Base-by-base conservation (phyloP, 2,329 filamentous ascomycete genomes). In the Teratosphaeria epicoccoides region DNA sequence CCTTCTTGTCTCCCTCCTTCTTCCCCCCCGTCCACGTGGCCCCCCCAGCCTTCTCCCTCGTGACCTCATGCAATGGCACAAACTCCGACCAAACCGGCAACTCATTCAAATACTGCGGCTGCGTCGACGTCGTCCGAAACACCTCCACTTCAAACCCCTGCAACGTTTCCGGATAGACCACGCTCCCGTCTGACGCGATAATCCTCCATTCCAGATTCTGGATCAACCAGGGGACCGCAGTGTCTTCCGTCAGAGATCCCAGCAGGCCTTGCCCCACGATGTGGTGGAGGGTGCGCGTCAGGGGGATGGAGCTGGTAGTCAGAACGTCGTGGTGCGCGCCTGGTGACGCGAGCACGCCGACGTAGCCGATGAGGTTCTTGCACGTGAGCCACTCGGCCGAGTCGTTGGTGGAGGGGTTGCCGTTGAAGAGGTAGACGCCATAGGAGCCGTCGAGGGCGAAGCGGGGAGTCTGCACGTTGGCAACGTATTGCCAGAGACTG, bases 371-470 rank as follows among this genome's bases (percentile, higher is more conserved):
- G 17, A 84, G 73, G 54, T 78, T 81, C 0, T 66, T 60, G 1
- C 78, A 75, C 46, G 65, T 63, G 1, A 72, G 61, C 82, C 83
- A 86, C 0, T 66, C 59, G 5, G 55, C 55, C 2, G 71, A 60
- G 40, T 80, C 70, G 5, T 63, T 59, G 1, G 75, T 56, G 4
- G 28, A 52, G 22, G 61, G 72, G 2, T 73, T 61, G 0, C 82
- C 85, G 2, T 88, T 64, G 68, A 88, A 90, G 52, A 90, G 72
- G 62, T 82, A 79, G 33, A 91, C 71, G 52, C 71, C 73, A 62
- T 84, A 87, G 0, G 83, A 80, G 1, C 77, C 78, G 12, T 76
- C 71, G 2, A 85, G 68, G 1, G 80, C 79, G 55, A 80, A 77
- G 55, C 81, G 83, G 48, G 76, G 72, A 23, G 83, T 77, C 24